These are phyloP conservation scores for Noccaea bulbosa DNA, from an alignment of 345 rosid genomes.

Conservation along the genomic window DNA sequence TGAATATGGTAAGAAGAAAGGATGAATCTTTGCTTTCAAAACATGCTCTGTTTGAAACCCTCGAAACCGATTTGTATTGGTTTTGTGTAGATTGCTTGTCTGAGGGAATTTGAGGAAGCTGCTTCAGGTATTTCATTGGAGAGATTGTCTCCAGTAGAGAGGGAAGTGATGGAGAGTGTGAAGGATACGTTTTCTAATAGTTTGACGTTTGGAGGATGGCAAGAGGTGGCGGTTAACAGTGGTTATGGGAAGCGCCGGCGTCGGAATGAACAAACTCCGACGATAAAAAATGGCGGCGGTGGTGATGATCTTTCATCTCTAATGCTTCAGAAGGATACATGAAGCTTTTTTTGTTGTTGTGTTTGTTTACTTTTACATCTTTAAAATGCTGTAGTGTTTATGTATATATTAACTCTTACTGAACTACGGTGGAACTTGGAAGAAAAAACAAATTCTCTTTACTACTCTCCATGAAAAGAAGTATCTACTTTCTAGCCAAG, in stretches of 20 bases:
- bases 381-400: constrained; percentile 12
- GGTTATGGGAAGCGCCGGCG: constrained; percentile 44
- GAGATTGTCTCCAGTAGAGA: constrained; percentile 43
- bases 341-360: neutral
- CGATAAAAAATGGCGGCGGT: constrained; percentile 4
- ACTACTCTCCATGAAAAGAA: too few species aligned
- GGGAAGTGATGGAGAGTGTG: constrained; percentile 45
- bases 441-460: too few species aligned
- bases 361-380: neutral
- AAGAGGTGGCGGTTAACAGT: constrained; percentile 41
- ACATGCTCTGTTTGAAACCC: neutral
- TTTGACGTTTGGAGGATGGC: constrained; percentile 47
- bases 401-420: constrained; percentile 3
- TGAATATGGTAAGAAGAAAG: constrained; percentile 43
- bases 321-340: constrained; percentile 37
- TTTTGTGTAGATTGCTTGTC: constrained; percentile 41
- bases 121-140: constrained; percentile 35
- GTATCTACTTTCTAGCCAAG: neutral
- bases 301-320: constrained; percentile 41
- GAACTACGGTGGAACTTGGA: too few species aligned
- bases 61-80: constrained; percentile 3
- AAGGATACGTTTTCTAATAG: constrained; percentile 39
- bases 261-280: constrained; percentile 41
- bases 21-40: constrained; percentile 3
- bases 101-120: constrained; percentile 48